Evolutionary conservation across 106 monocot genomes (phyloP).

Genomic region (Dendrobium chrysotoxum): DNA sequence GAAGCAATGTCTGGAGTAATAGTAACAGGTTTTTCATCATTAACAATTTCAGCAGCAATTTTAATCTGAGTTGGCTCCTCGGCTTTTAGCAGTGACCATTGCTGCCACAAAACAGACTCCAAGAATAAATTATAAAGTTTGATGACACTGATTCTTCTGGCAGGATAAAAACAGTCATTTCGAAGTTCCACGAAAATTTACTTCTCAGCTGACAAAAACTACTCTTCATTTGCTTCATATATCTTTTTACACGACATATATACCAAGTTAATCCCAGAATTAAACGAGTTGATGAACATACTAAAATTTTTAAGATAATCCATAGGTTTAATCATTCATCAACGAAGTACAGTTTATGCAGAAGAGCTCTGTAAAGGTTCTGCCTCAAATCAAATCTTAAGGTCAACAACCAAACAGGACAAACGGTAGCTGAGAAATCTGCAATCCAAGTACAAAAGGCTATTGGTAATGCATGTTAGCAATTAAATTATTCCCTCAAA

Average conservation of each 20-base stretch:
- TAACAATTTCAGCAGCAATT: constrained; percentile 2
- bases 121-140: neutral
- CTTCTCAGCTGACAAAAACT: neutral
- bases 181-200: neutral
- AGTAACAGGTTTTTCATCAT: no score
- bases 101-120: constrained; percentile 13
- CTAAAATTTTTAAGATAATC: no score
- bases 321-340: neutral
- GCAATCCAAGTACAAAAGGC: neutral
- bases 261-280: neutral
- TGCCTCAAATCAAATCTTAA: neutral
- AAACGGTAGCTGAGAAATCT: neutral
- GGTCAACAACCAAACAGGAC: neutral
- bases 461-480: neutral
- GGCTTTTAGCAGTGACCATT: constrained; percentile 37
- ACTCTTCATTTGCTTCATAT: neutral
- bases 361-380: neutral
- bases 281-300: no score
- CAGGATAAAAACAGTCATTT: neutral
- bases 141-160: neutral
- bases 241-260: neutral
- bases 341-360: neutral
- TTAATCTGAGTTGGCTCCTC: constrained; percentile 22
- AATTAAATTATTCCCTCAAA: neutral
- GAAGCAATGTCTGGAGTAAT: constrained; percentile 11